Evolutionary conservation across 495 filamentous ascomycete species (phyloP).

Genomic region (Tuber microsphaerosporum): DNA sequence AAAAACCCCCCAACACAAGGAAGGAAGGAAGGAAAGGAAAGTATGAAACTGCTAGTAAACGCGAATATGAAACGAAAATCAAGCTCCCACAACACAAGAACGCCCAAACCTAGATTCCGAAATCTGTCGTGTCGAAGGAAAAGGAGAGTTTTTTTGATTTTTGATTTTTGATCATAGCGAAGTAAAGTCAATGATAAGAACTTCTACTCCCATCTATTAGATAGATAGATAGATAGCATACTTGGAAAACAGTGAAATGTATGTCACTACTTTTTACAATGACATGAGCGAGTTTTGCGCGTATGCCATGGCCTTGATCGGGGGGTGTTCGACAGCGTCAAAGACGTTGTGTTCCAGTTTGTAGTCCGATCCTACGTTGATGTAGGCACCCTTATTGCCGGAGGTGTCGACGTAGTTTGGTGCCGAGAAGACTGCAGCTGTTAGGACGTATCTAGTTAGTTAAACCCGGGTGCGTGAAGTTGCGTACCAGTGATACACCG

Average conservation of each 20-base stretch:
- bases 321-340: conserved; percentile 90
- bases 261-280: conserved; percentile 33
- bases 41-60: neutral
- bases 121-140: neutral
- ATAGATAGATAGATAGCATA: neutral
- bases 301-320: conserved; percentile 91
- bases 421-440: conserved; percentile 74
- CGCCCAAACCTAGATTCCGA: conserved; percentile 2
- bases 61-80: neutral
- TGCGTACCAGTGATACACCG: conserved; percentile 80
- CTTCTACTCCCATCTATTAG: neutral
- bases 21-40: neutral
- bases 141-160: neutral
- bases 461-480: conserved; percentile 5
- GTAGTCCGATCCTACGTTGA: conserved; percentile 88
- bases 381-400: conserved; percentile 96
- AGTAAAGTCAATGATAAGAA: neutral
- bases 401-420: conserved; percentile 96
- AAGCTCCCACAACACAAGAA: neutral
- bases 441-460: conserved; percentile 23
- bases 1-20: neutral
- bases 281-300: conserved; percentile 73
- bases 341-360: conserved; percentile 89
- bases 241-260: neutral
- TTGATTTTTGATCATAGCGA: neutral